Base-by-base conservation (phyloP, 768 basidiomycete species). In the Mycena leptocephala region DNA sequence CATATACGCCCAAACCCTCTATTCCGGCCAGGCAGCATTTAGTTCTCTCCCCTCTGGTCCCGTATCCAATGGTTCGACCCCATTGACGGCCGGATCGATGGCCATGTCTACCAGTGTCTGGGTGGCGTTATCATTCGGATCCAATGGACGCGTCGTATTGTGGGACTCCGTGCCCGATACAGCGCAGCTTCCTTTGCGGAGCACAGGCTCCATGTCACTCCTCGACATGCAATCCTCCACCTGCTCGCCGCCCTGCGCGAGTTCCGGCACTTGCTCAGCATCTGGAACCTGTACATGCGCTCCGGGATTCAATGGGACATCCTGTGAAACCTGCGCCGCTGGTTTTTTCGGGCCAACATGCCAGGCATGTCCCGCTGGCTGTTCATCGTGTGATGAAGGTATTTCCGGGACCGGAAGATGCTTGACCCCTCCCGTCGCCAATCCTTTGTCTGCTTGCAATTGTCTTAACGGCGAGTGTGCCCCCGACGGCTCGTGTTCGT, bases 101-200 rank as follows among this genome's bases (percentile, higher is more conserved):
- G 88, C 91, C 4, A 84, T 96, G n/a, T 89, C 95, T 1, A 87
- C 89, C 24, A 92, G 93, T 71, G 86, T 93, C 0, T 96, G 93
- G 93, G 91, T 89, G 13, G 92, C 92, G 2, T 85, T 97, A 14
- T 88, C 88, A 8, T 84, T 91, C 1, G 88, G 90, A n/a, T 86
- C 87, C 33, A 90, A 88, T 72, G 86, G 87, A 43, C 93, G 93
- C 30, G 82, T 95, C 20, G 88, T 96, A 26, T 80, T 97, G 37
- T 97, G 95, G 95, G 92, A 95, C 75, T 91, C 94, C 13, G 85
- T 97, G 56, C 93, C 96, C 14, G 95, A 97, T 79, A 80, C 94
- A 26, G 85, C 90, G 3, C 93, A 96, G 81, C 88, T 96, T 18
- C 93, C 95, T 3, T 81, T 88, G 1, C 83, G 87, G 4, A 85